phyloP scores from a whole-genome alignment of 2,329 filamentous ascomycete species.

The Colletotrichum destructivum region DNA sequence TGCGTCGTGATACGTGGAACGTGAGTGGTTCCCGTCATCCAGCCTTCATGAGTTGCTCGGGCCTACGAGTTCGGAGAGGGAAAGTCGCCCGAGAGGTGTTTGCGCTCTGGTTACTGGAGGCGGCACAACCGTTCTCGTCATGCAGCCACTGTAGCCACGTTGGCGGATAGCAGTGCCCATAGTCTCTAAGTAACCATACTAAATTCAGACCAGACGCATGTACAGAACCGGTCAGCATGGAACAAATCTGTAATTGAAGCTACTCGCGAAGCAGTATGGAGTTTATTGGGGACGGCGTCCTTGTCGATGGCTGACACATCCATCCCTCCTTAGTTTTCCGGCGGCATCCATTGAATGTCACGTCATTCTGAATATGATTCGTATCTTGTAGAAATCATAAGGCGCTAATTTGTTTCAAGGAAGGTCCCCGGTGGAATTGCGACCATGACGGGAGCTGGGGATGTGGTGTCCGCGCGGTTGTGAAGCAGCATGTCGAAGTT shows the following conservation, averaged over 20 bases:
- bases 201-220: too few relatives aligned
- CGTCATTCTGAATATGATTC: neutral
- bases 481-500: neutral
- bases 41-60: neutral
- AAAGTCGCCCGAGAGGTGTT: too few relatives aligned
- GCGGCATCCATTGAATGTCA: neutral
- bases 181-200: too few relatives aligned
- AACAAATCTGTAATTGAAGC: neutral
- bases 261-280: neutral
- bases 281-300: too few relatives aligned
- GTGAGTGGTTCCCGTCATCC: neutral
- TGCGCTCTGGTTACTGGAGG: neutral
- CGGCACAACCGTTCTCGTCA: neutral
- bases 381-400: too few relatives aligned
- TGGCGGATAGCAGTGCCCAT: neutral
- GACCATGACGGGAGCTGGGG: too few relatives aligned
- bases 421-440: neutral
- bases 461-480: neutral
- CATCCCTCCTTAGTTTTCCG: neutral
- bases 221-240: too few relatives aligned
- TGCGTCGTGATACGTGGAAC: neutral
- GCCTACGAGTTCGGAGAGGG: too few relatives aligned
- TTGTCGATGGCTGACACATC: neutral
- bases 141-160: neutral
- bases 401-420: neutral